These are phyloP conservation scores for Excoecaria agallocha DNA, from an alignment of 345 rosid species.

Conservation along the genomic window DNA sequence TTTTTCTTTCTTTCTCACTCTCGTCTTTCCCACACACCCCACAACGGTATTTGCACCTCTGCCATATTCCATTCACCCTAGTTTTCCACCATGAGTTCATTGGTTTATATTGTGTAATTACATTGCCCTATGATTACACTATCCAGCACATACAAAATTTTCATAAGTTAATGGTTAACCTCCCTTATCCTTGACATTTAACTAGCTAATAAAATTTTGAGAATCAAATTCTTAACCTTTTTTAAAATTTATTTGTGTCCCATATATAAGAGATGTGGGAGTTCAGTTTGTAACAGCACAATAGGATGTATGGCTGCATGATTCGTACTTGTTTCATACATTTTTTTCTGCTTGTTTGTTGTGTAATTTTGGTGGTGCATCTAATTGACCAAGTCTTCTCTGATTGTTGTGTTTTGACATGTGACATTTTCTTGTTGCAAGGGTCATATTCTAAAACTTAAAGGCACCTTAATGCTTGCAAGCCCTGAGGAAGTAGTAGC, in stretches of 20 bases:
- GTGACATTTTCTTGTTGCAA: conserved; percentile 31
- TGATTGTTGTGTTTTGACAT: conserved; percentile 21
- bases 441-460: conserved; percentile 93
- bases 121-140: no score
- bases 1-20: not conserved
- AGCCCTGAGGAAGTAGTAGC: conserved; percentile 85
- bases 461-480: conserved; percentile 93
- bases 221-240: not conserved
- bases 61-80: not conserved
- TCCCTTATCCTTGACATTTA: no score
- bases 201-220: not conserved
- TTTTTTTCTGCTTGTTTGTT: conserved; percentile 3
- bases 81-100: not conserved
- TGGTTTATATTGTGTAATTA: not conserved
- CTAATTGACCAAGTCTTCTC: not conserved
- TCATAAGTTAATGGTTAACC: not conserved
- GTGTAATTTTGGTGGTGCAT: not conserved
- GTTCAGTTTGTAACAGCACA: not conserved
- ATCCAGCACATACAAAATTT: not conserved
- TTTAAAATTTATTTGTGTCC: not conserved
- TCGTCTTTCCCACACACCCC: not conserved
- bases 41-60: not conserved
- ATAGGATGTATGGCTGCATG: conserved; percentile 6
- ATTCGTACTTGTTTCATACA: not conserved
- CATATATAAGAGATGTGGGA: not conserved